Evolutionary conservation across 1,139 yeast genomes (phyloP).

Genomic region (Yamadazyma buinensis): DNA sequence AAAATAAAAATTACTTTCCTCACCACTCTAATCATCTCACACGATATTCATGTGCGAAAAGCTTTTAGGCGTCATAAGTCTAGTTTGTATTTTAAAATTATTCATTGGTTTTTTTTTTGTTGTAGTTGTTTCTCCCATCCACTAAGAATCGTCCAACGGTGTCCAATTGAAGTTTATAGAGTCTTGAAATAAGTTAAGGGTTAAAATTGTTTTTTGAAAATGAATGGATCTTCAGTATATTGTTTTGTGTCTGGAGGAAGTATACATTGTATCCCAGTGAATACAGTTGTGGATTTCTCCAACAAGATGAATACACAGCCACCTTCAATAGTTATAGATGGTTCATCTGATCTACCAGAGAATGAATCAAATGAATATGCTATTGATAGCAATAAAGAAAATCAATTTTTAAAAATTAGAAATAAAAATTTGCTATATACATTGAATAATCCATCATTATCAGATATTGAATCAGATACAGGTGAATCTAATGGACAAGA

Average conservation of each 20-base stretch:
- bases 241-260: constrained; percentile 38
- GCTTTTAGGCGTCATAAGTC: too few relatives aligned
- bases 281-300: constrained; percentile 19
- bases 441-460: constrained; percentile 41
- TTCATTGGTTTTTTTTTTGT: too few relatives aligned
- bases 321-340: constrained; percentile 6
- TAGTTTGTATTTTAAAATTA: too few relatives aligned
- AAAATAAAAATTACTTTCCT: not conserved
- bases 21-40: too few relatives aligned
- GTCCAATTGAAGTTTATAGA: too few relatives aligned
- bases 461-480: constrained; percentile 34
- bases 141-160: too few relatives aligned
- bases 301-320: constrained; percentile 6
- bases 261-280: constrained; percentile 38
- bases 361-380: constrained; percentile 1
- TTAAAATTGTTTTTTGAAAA: too few relatives aligned
- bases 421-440: constrained; percentile 38
- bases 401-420: constrained; percentile 19
- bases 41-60: constrained; percentile 2
- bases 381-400: constrained; percentile 1
- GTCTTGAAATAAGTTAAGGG: too few relatives aligned
- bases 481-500: constrained; percentile 6
- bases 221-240: constrained; percentile 24
- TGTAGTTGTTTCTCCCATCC: too few relatives aligned
- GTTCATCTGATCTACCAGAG: not conserved